Conservation (phyloP, 2,329 filamentous ascomycete species). For the Fusarium agapanthi region DNA sequence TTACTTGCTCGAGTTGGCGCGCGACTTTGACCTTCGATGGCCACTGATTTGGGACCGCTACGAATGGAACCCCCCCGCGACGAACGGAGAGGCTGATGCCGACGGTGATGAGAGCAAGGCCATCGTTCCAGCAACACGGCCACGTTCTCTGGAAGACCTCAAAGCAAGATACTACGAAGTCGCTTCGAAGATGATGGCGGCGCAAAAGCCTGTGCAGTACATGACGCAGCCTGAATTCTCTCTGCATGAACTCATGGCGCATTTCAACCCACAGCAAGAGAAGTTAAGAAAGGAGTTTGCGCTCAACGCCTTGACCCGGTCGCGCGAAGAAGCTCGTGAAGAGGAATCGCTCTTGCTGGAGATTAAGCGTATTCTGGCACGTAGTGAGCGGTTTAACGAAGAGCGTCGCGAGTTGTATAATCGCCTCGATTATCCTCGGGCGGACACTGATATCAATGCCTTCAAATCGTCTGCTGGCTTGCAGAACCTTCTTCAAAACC, state of each 20-base stretch:
- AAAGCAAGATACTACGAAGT: slow-evolving; percentile 92
- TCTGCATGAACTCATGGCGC: slow-evolving; percentile 83
- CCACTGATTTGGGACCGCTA: slow-evolving; percentile 92
- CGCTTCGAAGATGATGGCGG: slow-evolving; percentile 81
- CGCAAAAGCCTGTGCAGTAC: slow-evolving; percentile 80
- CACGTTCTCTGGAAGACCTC: slow-evolving; percentile 84
- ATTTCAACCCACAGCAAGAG: slow-evolving; percentile 86
- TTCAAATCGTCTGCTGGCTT: slow-evolving; percentile 87
- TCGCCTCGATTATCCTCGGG: slow-evolving; percentile 81
- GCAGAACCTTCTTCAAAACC: slow-evolving; percentile 80
- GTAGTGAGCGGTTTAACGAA: slow-evolving; percentile 85
- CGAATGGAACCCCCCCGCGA: slow-evolving; percentile 68
- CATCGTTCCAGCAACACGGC: slow-evolving; percentile 61
- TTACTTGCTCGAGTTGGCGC: slow-evolving; percentile 79
- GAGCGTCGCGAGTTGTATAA: slow-evolving; percentile 88
- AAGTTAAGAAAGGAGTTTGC: slow-evolving; percentile 85
- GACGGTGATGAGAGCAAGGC: slow-evolving; percentile 61
- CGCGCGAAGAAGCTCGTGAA: slow-evolving; percentile 88
- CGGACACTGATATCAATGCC: slow-evolving; percentile 74
- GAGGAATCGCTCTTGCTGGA: slow-evolving; percentile 91
- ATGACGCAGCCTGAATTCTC: slow-evolving; percentile 90
- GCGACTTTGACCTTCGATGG: slow-evolving; percentile 89
- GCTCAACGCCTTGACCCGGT: slow-evolving; percentile 78
- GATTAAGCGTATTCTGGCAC: slow-evolving; percentile 88
- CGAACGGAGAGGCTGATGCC: slow-evolving; percentile 55